These are phyloP conservation scores for Penicillium sp. DNA, from an alignment of 2,329 filamentous ascomycete genomes.

Conservation along the genomic window DNA sequence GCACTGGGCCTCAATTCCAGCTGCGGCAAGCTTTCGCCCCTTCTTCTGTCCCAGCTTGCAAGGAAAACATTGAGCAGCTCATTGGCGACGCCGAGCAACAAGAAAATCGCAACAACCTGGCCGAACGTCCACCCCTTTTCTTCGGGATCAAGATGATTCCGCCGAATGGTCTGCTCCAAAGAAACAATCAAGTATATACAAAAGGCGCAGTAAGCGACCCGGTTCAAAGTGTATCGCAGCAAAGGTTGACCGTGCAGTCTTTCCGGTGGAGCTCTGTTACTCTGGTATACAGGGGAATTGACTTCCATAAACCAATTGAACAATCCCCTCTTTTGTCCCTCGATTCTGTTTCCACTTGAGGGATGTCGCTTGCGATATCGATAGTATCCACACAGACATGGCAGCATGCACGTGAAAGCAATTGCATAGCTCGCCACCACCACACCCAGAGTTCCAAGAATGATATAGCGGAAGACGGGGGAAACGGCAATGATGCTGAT, in stretches of 20 bases:
- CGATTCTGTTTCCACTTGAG: background rate
- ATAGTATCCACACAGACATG: slow-evolving; percentile 12
- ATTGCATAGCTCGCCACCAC: slow-evolving; percentile 9
- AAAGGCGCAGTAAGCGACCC: slow-evolving; percentile 14
- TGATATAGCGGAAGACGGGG: slow-evolving; percentile 20
- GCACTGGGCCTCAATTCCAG: slow-evolving; percentile 1
- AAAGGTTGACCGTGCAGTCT: slow-evolving; percentile 10
- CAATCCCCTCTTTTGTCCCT: slow-evolving; percentile 1
- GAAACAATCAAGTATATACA: slow-evolving; percentile 21
- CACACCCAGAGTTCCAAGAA: slow-evolving; percentile 11
- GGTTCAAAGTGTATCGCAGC: slow-evolving; percentile 13
- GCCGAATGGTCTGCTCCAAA: slow-evolving; percentile 20
- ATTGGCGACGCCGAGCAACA: slow-evolving; percentile 19
- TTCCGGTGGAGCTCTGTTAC: background rate
- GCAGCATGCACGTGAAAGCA: slow-evolving; percentile 15
- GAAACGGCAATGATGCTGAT: slow-evolving; percentile 17
- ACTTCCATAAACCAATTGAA: slow-evolving; percentile 9
- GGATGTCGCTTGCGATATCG: slow-evolving; percentile 3
- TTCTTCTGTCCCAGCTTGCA: slow-evolving; percentile 17
- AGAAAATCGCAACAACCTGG: slow-evolving; percentile 21
- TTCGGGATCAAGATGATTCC: slow-evolving; percentile 14
- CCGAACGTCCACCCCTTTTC: slow-evolving; percentile 20
- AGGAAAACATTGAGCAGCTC: slow-evolving; percentile 20
- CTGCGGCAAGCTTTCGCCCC: slow-evolving; percentile 5
- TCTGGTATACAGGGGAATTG: background rate